Percentiles rank a stretch among this genome's conserved stretches.
phyloP scores from a whole-genome alignment of 78 protist genomes.

The Dictyostelium brefeldianum region DNA sequence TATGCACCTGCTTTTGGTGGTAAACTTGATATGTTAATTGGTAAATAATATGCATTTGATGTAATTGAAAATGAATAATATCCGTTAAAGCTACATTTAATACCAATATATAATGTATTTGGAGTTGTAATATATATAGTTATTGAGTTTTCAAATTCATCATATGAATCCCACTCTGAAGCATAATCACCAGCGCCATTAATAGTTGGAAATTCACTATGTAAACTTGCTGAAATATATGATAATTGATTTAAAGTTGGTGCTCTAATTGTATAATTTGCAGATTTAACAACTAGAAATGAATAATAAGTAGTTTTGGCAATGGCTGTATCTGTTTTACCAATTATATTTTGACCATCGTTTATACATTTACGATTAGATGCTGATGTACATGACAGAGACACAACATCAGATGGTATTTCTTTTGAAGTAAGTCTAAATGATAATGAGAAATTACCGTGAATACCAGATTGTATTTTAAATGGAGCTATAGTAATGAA shows the following conservation, averaged over 20 bases:
- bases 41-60: background rate
- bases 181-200: background rate
- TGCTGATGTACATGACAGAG: background rate
- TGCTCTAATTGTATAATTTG: background rate
- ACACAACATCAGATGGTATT: background rate
- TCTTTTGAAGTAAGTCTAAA: background rate
- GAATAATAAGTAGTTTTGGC: background rate
- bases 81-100: background rate
- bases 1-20: background rate
- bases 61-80: slow-evolving; percentile 18
- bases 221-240: background rate
- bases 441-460: too few relatives aligned
- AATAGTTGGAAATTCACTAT: background rate
- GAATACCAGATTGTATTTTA: too few relatives aligned
- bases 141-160: slow-evolving; percentile 13
- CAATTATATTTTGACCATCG: slow-evolving; percentile 29
- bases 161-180: background rate
- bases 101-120: slow-evolving; percentile 15
- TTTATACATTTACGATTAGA: slow-evolving; percentile 26
- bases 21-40: background rate
- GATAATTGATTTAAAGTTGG: slow-evolving; percentile 23
- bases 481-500: slow-evolving; percentile 2
- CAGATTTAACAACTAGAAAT: background rate
- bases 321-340: background rate
- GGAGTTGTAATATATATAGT: slow-evolving; percentile 3